A percentile compares a stretch with the other conserved stretches of the same genome.
phyloP scores from a whole-genome alignment of 164 flowering plant species.

The Tetracentron sinense region DNA sequence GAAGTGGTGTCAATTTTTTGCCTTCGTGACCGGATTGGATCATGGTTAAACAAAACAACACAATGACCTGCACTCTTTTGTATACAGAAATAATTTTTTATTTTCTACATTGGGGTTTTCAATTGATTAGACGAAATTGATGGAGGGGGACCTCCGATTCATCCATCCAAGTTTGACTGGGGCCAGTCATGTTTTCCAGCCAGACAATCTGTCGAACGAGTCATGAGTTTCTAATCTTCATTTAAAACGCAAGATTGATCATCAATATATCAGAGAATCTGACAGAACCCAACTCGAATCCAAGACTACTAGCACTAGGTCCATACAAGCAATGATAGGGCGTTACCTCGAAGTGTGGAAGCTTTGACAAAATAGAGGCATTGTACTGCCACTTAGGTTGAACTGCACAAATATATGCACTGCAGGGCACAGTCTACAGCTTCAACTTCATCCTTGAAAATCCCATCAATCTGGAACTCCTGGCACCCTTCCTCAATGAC shows the following conservation, averaged over 20 bases:
- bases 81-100: background rate
- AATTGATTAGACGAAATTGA: background rate
- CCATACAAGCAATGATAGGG: conserved; percentile 7
- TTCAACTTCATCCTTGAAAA: conserved; percentile 69
- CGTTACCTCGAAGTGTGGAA: conserved; percentile 65
- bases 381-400: conserved; percentile 66
- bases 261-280: background rate
- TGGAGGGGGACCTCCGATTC: too few relatives aligned
- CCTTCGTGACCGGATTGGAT: too few relatives aligned
- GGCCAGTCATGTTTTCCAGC: background rate
- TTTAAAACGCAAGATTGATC: background rate
- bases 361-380: conserved; percentile 69
- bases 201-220: too few relatives aligned
- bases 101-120: background rate
- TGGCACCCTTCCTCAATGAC: conserved; percentile 81
- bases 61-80: background rate
- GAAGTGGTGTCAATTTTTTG: background rate
- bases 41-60: background rate
- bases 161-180: background rate
- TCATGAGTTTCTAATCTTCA: background rate
- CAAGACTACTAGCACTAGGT: background rate
- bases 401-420: conserved; percentile 65
- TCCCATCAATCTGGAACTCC: conserved; percentile 30
- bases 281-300: conserved; percentile 2
- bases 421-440: conserved; percentile 69